Evolutionary conservation across 352 stramenopile species (phyloP), one percentile per base, ranked within the genome.

Genomic region (Phytopythium cucurbitacearum): DNA sequence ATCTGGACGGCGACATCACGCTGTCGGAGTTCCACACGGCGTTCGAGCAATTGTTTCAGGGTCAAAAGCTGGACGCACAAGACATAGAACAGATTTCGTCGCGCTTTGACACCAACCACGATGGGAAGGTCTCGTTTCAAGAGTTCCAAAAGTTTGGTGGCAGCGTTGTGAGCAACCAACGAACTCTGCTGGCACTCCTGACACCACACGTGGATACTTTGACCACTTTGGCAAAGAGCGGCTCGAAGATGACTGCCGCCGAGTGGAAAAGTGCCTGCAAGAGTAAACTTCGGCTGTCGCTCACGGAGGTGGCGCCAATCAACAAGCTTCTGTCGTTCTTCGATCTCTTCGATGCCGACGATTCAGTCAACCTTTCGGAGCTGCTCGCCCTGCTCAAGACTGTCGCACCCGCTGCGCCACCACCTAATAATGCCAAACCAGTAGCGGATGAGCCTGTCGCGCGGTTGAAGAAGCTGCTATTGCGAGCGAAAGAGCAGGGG

Each of bases 91-190:
- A 68, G 44, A 69, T 89, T 8, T 58, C 73, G 8, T 40, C 61
- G 16, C 65, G 69, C 1, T 86, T 89, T 56, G 80, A 92, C 44
- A 60, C 51, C 0, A 78, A 92, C 39, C 53, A 64, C n/a, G 76
- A 87, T 39, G 75, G 78, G 7, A 54, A 59, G 10, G 73, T 94
- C 38, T 87, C 79, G 10, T 60, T 63, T 9, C 64, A 59, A 1
- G 81, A 91, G 50, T 88, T 94, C 41, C 65, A 83, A 38, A 52
- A 35, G n/a, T 91, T 89, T 53, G 62, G 64, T 0, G 41, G 50
- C 1, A 69, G 76, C n/a, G 62, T 89, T 13, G 57, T 67, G 13
- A 60, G 47, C 7, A 68, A 72, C 1, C 67, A 76, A n/a, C 57
- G 62, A 7, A 32, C 43, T 5, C 37, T 80, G n/a, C 34, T 53